Evolutionary conservation across 108 stramenopile genomes (phyloP), one percentile per base, ranked within the genome.

Genomic region (Aurantiochytrium sp.): DNA sequence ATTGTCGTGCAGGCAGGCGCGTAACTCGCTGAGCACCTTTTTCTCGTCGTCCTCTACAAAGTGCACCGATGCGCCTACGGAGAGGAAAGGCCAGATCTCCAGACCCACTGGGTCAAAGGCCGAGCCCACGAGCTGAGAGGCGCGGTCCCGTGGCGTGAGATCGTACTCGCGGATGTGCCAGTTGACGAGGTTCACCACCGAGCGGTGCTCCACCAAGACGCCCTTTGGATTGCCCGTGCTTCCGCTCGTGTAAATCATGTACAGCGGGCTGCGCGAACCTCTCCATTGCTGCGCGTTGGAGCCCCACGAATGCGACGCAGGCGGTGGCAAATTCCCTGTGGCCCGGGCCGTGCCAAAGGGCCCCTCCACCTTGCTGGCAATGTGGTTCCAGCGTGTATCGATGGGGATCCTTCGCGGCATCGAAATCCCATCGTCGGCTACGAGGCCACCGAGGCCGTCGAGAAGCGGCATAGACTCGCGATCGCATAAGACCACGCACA

Each of bases 221-320:
- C 89, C 89, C 36, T 89, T 89, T 32, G 89, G 89, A 34, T 86
- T 52, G 8, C 89, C 89, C 55, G 89, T 89, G 31, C 85, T 86
- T 10, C 89, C 89, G 5, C 86, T 87, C 17, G 89, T 89, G 86
- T 89, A 89, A 39, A 90, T 87, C 81, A 90, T 42, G 85, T 90
- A 90, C 32, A 55, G 1, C 3, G 45, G 6, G 73, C 73, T 81
- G 27, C 73, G 73, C n/a, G 73, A 81, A 17, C 73, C 73, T 12
- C 30, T 6, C 73, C 73, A 81, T 24, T 81, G 73, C 73, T 81
- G 73, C 21, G 39, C 73, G 32, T 81, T 48, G 6, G 42, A 48
- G 24, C 73, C 73, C 73, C 73, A 81, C 45, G 73, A 81, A 6
- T 6, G 32, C 12, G 73, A 81, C 6, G 73, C 39, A 30, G 73